phyloP scores from a whole-genome alignment of 345 rosid species.

The Eucalyptus microcorys region DNA sequence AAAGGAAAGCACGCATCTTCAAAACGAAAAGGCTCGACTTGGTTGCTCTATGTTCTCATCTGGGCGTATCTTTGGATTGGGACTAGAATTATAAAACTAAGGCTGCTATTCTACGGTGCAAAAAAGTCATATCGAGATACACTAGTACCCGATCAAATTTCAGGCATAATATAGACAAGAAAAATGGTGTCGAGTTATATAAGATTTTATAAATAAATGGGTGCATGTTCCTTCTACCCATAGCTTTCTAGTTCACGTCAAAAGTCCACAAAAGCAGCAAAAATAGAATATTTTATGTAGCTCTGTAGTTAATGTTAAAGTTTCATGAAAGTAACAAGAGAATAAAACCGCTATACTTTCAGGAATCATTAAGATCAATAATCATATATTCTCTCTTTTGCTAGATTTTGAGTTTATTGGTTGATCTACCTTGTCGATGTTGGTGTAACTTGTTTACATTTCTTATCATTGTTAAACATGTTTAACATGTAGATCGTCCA shows the following conservation, averaged over 20 bases:
- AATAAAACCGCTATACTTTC: not conserved
- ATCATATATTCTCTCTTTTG: not conserved
- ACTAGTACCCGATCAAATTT: not conserved
- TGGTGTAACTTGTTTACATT: not conserved
- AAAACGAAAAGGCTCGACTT: not conserved
- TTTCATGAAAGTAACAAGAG: not conserved
- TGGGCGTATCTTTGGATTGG: not conserved
- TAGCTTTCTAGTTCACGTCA: not conserved
- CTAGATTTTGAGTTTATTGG: not conserved
- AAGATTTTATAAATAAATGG: not conserved
- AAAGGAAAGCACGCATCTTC: not conserved
- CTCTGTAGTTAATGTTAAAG: not conserved
- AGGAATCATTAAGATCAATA: not conserved
- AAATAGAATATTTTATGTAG: too few species aligned
- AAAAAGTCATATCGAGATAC: not conserved
- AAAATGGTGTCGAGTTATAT: not conserved
- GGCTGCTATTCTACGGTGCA: not conserved
- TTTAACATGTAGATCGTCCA: not conserved
- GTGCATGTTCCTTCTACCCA: not conserved
- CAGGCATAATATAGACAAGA: not conserved
- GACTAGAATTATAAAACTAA: not conserved
- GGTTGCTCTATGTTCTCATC: not conserved
- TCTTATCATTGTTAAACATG: not conserved
- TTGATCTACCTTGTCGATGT: not conserved
- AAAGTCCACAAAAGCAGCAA: not conserved